Evolutionary conservation across 176 grass and related monocot species (phyloP), one percentile per base, ranked within the genome.

Genomic region (Carex scoparia): DNA sequence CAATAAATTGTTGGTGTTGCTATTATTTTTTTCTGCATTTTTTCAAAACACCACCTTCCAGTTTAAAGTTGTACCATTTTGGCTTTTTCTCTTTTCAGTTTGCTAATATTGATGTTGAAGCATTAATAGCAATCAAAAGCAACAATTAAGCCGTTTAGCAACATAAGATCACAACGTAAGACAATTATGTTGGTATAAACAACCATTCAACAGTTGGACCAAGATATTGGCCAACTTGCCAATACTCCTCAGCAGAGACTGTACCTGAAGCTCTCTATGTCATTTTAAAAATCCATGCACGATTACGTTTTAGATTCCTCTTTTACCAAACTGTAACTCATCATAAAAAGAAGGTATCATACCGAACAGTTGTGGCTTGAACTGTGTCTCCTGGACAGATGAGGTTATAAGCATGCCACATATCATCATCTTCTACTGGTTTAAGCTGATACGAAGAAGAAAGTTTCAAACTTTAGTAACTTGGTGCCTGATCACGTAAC

Each of bases 381-480:
- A 95, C 86, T 4, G 62, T 78, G 68, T 98, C 96, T 23, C 96
- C 96, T 3, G 28, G 4, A 53, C 84, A 82, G 35, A 98, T 98
- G 69, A 98, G 93, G 80, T 94, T 94, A 85, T 95, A 98, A 38
- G 88, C 88, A 69, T 98, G 91, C 96, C 96, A 94, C 91, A 98
- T 79, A 87, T 98, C 96, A 19, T 98, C 96, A 13, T 98, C 96
- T 80, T 98, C 93, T 82, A 92, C 90, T 42, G 93, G 96, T 33
- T 95, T 27, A 66, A 98, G 70, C 90, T 98, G 82, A 79, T 16
- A 2, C 3, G 15, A 61, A 84, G 28, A 46, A 7, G 66, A 56
- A 3, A 69, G 19, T 46, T 44, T 15, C 27, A 42, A 51, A 79
- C 63, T 33, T 42, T 13, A 48, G 15, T 66, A 82, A 66, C 2